Evolutionary conservation across 2,329 filamentous ascomycete genomes (phyloP).

Genomic region (Periconia sp.): DNA sequence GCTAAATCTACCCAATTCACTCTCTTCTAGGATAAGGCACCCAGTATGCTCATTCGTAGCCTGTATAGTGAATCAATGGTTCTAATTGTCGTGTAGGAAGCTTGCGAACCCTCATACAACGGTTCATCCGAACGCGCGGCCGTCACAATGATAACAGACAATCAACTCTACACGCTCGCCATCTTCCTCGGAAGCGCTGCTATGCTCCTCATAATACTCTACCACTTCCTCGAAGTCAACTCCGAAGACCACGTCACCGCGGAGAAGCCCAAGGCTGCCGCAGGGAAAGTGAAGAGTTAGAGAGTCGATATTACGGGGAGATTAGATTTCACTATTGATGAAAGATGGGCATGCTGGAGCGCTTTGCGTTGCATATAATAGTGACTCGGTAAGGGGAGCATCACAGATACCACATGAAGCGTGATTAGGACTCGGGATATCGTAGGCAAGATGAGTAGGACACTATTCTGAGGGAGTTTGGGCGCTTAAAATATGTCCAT

Average conservation of each 20-base stretch:
- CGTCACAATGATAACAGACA: slow-evolving; percentile 92
- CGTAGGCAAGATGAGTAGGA: too few species aligned
- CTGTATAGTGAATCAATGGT: too few species aligned
- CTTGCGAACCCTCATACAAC: too few species aligned
- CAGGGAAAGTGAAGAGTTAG: slow-evolving; percentile 35
- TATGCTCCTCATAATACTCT: slow-evolving; percentile 91
- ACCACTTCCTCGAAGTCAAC: slow-evolving; percentile 97
- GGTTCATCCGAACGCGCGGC: slow-evolving; percentile 28
- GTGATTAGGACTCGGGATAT: too few species aligned
- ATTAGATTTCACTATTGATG: too few species aligned
- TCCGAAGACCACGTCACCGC: slow-evolving; percentile 60
- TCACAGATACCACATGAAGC: too few species aligned
- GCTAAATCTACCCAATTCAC: not conserved
- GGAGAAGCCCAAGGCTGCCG: slow-evolving; percentile 33
- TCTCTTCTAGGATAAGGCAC: not conserved
- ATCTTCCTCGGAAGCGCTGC: slow-evolving; percentile 89
- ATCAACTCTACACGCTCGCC: slow-evolving; percentile 86
- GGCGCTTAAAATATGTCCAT: slow-evolving; percentile 4
- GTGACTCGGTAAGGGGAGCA: too few species aligned
- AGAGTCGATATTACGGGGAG: slow-evolving; percentile 1
- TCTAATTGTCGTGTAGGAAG: too few species aligned
- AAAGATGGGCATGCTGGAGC: too few species aligned
- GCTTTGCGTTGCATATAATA: not conserved
- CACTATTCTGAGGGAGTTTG: slow-evolving; percentile 15
- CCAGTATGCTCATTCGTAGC: too few species aligned